Conservation (phyloP, 345 rosid genomes). For the Melaleuca quinquenervia region DNA sequence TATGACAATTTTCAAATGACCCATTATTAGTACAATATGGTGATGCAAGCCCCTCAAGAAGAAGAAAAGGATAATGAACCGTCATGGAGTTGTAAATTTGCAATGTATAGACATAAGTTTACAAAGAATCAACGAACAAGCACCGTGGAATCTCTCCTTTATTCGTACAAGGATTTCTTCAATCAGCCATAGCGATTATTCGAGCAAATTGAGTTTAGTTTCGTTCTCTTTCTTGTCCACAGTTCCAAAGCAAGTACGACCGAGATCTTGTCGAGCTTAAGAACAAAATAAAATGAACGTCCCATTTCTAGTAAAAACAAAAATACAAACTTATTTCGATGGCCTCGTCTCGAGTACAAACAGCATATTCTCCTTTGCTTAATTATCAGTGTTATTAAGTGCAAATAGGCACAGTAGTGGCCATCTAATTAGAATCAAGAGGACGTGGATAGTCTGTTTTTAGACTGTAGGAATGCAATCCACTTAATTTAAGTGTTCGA, state of each 20-base stretch:
- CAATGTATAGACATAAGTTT: neutral
- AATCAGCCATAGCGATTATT: neutral
- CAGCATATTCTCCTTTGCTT: accelerated
- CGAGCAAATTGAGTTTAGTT: neutral
- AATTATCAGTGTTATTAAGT: neutral
- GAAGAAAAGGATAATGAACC: neutral
- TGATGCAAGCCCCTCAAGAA: neutral
- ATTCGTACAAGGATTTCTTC: neutral
- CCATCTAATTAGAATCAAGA: neutral
- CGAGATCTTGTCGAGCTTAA: neutral
- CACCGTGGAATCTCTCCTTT: neutral
- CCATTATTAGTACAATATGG: too few relatives aligned
- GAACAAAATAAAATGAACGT: neutral
- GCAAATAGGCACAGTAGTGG: neutral
- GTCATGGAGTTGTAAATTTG: neutral
- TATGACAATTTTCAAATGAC: too few relatives aligned
- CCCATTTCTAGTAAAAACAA: accelerated
- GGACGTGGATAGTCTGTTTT: neutral
- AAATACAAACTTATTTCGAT: accelerated
- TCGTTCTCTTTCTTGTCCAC: neutral
- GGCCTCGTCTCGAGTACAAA: neutral
- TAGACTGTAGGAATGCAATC: neutral
- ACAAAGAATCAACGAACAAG: neutral
- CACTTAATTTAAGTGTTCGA: neutral
- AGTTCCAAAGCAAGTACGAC: neutral